phyloP scores from a whole-genome alignment of 164 flowering plant genomes.

The Vitis riparia region DNA sequence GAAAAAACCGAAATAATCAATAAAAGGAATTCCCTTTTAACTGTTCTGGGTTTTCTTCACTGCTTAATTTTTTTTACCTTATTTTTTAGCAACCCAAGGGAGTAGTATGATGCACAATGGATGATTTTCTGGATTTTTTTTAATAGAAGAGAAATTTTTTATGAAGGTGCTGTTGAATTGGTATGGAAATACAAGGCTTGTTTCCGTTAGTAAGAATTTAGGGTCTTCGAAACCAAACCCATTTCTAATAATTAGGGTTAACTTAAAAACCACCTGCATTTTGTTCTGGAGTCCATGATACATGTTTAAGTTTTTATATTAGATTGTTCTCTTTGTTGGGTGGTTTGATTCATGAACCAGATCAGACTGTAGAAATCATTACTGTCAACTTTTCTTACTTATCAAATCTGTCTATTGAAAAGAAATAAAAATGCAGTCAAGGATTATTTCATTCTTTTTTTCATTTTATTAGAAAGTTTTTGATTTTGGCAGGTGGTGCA shows the following conservation, averaged over 20 bases:
- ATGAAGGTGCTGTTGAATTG: too few species aligned
- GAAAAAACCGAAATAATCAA: background rate
- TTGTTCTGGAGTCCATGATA: too few species aligned
- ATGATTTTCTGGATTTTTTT: background rate
- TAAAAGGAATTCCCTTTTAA: too few species aligned
- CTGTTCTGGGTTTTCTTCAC: background rate
- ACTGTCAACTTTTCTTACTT: background rate
- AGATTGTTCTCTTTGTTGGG: background rate
- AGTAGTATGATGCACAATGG: background rate
- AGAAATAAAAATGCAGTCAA: background rate
- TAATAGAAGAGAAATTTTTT: background rate
- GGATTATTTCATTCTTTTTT: background rate
- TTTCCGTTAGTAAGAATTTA: too few species aligned
- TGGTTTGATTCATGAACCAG: background rate
- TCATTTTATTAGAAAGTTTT: background rate
- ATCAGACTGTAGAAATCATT: background rate
- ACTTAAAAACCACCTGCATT: background rate
- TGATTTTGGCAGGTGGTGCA: conserved; percentile 69
- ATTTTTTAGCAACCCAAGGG: background rate
- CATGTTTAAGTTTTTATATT: background rate
- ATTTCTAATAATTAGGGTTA: background rate
- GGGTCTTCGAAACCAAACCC: too few species aligned
- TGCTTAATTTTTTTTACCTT: too few species aligned
- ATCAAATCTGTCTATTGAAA: background rate
- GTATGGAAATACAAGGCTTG: too few species aligned